Evolutionary conservation across 805 yeast genomes (phyloP).

Genomic region (Saturnispora ahearnii): DNA sequence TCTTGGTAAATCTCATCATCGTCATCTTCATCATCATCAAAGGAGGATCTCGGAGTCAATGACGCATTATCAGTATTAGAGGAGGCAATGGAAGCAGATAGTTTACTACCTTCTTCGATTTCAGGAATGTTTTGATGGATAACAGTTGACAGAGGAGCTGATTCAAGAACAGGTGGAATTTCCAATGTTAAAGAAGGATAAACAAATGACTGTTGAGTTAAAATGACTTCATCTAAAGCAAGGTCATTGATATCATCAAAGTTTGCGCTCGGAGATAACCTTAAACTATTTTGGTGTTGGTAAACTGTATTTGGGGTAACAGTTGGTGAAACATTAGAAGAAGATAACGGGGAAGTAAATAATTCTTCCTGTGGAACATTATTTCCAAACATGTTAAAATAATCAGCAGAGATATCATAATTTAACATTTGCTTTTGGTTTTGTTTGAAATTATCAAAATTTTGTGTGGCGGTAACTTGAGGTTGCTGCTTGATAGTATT

Average conservation of each 20-base stretch:
- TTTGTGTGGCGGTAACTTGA: no score
- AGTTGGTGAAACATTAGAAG: neutral
- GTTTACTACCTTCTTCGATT: neutral
- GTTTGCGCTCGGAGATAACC: no score
- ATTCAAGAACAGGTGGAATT: neutral
- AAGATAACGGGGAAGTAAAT: neutral
- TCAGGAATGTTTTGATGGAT: neutral
- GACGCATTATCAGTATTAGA: neutral
- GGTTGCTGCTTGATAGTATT: neutral
- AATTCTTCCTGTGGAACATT: neutral
- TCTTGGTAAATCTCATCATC: neutral
- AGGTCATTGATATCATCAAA: conserved; percentile 3
- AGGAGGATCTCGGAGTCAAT: neutral
- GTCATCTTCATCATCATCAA: conserved; percentile 1
- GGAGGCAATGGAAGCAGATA: neutral
- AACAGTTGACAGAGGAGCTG: neutral
- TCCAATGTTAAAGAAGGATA: conserved; percentile 3
- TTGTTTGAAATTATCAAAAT: no score
- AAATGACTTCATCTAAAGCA: conserved; percentile 6
- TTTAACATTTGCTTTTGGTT: neutral
- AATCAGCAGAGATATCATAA: conserved; percentile 5
- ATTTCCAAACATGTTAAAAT: conserved; percentile 4
- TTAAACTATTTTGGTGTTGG: neutral
- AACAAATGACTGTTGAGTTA: conserved; percentile 6
- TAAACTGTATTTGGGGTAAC: neutral